Evolutionary conservation across 1,284 basidiomycete genomes (phyloP).

Genomic region (Macrocystidia cucumis): DNA sequence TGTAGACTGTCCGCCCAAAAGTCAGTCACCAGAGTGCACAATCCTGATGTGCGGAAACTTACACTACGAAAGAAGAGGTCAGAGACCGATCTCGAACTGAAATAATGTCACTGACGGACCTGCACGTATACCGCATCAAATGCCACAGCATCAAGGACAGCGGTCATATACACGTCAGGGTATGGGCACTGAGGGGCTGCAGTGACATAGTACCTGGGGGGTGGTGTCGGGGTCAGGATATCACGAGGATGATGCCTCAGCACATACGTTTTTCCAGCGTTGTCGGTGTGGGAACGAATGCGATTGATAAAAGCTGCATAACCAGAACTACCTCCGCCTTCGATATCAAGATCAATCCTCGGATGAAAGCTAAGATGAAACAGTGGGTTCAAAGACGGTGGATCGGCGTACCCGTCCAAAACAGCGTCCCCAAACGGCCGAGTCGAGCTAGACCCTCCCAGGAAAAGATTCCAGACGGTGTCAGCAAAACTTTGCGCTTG

Average conservation of each 20-base stretch:
- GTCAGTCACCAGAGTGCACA: neutral
- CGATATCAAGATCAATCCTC: slow-evolving; percentile 61
- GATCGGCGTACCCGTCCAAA: slow-evolving; percentile 53
- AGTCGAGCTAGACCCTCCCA: slow-evolving; percentile 46
- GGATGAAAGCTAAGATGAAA: slow-evolving; percentile 1
- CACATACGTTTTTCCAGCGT: slow-evolving; percentile 42
- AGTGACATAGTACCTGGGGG: slow-evolving; percentile 48
- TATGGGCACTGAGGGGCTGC: slow-evolving; percentile 63
- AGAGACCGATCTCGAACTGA: neutral
- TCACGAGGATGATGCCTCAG: neutral
- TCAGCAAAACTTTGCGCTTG: slow-evolving; percentile 46
- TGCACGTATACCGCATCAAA: slow-evolving; percentile 64
- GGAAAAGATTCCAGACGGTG: slow-evolving; percentile 59
- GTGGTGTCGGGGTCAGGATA: neutral
- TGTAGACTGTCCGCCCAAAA: neutral
- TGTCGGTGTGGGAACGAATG: slow-evolving; percentile 37
- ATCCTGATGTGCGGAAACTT: neutral
- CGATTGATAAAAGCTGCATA: slow-evolving; percentile 47
- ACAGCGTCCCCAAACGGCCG: slow-evolving; percentile 59
- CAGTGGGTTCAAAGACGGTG: neutral
- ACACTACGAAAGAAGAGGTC: slow-evolving; percentile 4
- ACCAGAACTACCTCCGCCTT: slow-evolving; percentile 45
- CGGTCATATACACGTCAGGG: slow-evolving; percentile 51
- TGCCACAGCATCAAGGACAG: slow-evolving; percentile 41
- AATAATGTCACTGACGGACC: slow-evolving; percentile 11